Base-by-base conservation (phyloP, 2,329 filamentous ascomycete species). In the Cryphonectria parasitica region DNA sequence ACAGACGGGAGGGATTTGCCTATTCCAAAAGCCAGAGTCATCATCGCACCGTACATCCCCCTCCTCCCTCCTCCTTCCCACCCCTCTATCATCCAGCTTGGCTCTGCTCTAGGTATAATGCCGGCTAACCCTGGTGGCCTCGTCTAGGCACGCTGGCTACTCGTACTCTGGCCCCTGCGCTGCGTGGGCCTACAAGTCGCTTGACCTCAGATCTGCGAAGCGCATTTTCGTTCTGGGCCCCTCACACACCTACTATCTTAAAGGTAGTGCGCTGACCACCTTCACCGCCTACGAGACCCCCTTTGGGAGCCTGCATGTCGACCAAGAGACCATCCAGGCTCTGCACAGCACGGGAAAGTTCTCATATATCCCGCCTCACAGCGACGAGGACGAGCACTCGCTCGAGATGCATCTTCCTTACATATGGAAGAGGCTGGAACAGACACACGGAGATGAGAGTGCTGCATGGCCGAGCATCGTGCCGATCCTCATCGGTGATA, bases 341-440 rank as follows among this genome's bases (percentile, higher is more conserved):
- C 81, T 93, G 25, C 79, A 79, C 13, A 74, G 74, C 60, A 87
- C 85, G 4, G 83, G 83, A n/a, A 82, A 84, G 69, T 92, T 92
- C 78, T 81, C 86, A 25, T 83, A 86, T 67, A 96, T 98, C 84
- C 88, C 87, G 1, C 81, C 80, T 25, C 77, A 83, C 4, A 84
- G 89, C 7, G 96, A 99, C 77, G 88, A 94, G 73, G 87, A 88
- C 6, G 96, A 99, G 81, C 96, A 99, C 81, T 97, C 93, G 66
- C 87, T 98, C 1, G 96, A 99, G 83, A 97, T 99, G 92, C 96
- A 99, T 76, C 86, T 98, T 11, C 95, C 96, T 0, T 98, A 97
- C 77, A 91, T 98, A 73, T 95, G 94, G 84, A 94, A 95, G 78
- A 89, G 92, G 67, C 85, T 90, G 2, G 77, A 86, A 66, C 82